Conservation (phyloP, 768 basidiomycete genomes). For the Candolleomyces aberdarensis region DNA sequence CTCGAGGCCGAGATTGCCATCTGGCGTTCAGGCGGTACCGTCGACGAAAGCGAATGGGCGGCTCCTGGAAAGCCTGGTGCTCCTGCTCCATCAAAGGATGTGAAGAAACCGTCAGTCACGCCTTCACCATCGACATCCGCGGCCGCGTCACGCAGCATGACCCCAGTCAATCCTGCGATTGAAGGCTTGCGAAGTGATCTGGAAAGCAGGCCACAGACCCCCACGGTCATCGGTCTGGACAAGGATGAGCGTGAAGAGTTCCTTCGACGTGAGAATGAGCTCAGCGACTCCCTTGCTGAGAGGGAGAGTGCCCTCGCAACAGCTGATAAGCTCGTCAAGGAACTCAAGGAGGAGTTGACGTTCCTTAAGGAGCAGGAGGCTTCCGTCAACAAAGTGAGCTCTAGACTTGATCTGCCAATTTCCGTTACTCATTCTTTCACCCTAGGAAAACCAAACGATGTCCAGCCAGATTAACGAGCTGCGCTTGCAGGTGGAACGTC, state of each 20-base stretch:
- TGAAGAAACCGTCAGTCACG: constrained; percentile 66
- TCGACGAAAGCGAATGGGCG: constrained; percentile 84
- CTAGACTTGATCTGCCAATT: not conserved
- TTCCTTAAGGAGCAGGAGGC: constrained; percentile 92
- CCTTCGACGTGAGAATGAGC: constrained; percentile 92
- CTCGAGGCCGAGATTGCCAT: constrained; percentile 88
- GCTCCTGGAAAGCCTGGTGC: constrained; percentile 57
- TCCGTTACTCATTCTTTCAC: not conserved
- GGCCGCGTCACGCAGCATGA: constrained; percentile 54
- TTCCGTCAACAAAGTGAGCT: constrained; percentile 59
- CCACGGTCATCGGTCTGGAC: constrained; percentile 82
- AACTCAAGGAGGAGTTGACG: constrained; percentile 83
- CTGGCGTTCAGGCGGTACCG: constrained; percentile 85
- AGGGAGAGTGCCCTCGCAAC: constrained; percentile 78
- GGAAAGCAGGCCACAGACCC: constrained; percentile 89
- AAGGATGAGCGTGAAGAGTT: constrained; percentile 99
- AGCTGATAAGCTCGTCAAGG: constrained; percentile 84
- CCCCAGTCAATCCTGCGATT: constrained; percentile 69
- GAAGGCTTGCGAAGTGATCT: constrained; percentile 70
- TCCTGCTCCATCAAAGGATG: constrained; percentile 44
- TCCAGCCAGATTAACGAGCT: constrained; percentile 92
- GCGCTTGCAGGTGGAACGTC: constrained; percentile 83
- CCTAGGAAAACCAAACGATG: constrained; percentile 90
- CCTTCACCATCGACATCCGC: constrained; percentile 56
- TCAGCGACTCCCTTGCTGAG: constrained; percentile 90